phyloP scores from a whole-genome alignment of 768 basidiomycete species.

The Amanita subjunquillea region DNA sequence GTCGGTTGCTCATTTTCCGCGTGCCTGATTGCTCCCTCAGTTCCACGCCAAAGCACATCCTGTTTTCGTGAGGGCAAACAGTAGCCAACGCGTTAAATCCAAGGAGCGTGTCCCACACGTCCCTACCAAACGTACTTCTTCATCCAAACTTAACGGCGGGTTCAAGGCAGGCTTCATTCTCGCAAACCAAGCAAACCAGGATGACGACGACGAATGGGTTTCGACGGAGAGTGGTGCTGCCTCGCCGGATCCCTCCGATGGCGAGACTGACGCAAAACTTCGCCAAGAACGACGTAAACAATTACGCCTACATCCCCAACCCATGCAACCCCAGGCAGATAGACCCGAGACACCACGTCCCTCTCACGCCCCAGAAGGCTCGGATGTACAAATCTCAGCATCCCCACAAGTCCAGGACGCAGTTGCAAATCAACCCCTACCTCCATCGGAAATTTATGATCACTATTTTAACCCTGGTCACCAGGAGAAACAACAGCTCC shows the following conservation, averaged over 20 bases:
- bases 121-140: conserved; percentile 13
- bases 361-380: not conserved
- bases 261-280: conserved; percentile 11
- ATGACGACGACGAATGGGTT: conserved; percentile 66
- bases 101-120: conserved; percentile 20
- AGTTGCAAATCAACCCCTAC: not conserved
- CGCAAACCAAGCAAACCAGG: conserved; percentile 33
- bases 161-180: conserved; percentile 50
- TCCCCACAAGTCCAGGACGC: not conserved
- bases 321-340: not conserved
- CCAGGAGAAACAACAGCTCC: not conserved
- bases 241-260: conserved; percentile 49
- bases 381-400: not conserved
- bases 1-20: conserved; percentile 17
- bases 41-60: conserved; percentile 18
- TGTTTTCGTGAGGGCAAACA: conserved; percentile 21
- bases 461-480: conserved; percentile 2
- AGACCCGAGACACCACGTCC: not conserved
- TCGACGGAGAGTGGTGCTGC: conserved; percentile 70
- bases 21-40: conserved; percentile 11
- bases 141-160: conserved; percentile 15
- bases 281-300: not conserved
- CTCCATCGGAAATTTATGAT: not conserved
- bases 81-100: conserved; percentile 24
- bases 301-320: not conserved